These are phyloP conservation scores for Aspergillus sparsus DNA, from an alignment of 495 filamentous ascomycete genomes.

Conservation along the genomic window DNA sequence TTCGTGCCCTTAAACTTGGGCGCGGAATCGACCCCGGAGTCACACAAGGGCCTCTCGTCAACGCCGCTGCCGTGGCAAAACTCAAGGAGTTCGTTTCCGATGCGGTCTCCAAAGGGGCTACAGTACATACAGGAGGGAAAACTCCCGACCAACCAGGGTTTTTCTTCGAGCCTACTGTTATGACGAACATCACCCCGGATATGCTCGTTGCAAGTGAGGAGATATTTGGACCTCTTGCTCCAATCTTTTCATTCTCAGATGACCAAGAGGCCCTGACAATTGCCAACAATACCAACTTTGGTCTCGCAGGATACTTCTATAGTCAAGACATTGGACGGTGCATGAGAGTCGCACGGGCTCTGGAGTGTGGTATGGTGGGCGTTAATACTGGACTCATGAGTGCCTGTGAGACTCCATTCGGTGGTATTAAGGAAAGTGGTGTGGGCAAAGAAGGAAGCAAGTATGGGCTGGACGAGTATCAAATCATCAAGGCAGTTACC, in stretches of 20 bases:
- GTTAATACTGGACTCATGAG: conserved; percentile 37
- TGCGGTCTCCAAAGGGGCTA: conserved; percentile 51
- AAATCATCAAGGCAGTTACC: conserved; percentile 6
- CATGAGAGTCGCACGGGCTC: conserved; percentile 49
- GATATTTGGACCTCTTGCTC: conserved; percentile 59
- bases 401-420: conserved; percentile 29
- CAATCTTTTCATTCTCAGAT: conserved; percentile 50
- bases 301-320: conserved; percentile 54
- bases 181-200: conserved; percentile 44
- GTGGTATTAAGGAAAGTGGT: conserved; percentile 25
- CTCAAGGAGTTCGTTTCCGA: conserved; percentile 54
- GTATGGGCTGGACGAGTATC: conserved; percentile 18
- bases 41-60: conserved; percentile 61
- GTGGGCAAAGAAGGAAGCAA: conserved; percentile 12
- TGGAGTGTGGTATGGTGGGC: conserved; percentile 57
- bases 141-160: conserved; percentile 49
- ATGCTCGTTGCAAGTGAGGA: conserved; percentile 56
- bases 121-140: conserved; percentile 69
- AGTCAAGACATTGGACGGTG: conserved; percentile 47
- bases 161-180: conserved; percentile 56
- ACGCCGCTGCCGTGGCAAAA: conserved; percentile 54
- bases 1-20: conserved; percentile 53
- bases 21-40: conserved; percentile 51
- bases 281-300: conserved; percentile 51
- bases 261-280: conserved; percentile 52